Evolutionary conservation across 2,329 filamentous ascomycete species (phyloP), one percentile per base, ranked within the genome.

Genomic region (Penicillium sp.): DNA sequence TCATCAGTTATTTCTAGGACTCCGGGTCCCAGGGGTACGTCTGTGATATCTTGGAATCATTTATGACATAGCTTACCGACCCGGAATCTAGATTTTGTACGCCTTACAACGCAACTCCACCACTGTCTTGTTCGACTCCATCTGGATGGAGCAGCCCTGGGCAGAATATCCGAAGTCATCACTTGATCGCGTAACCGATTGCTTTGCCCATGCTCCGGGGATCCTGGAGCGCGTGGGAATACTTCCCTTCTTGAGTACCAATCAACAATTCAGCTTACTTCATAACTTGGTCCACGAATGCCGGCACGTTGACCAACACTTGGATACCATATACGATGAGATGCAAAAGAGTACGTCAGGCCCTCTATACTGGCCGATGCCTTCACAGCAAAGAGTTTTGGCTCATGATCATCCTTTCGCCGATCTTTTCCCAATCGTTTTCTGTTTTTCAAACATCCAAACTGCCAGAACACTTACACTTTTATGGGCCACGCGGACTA

Each of bases 101-200:
- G 37, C 37, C 19, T 21, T 39, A 9, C 37, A 39, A 39, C 37
- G 8, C 7, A 39, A 19, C 8, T 11, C 16, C 9, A 21, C 37
- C n/a, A 39, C 37, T 69, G 4, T 52, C 33, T n/a, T 26, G 13
- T 35, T 16, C 23, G 37, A 39, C 16, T 39, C 64, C n/a, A 50
- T 53, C 19, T 77, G 74, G 75, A 65, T 67, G 23, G 58, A 67
- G 4, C 53, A 60, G 1, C 73, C 75, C 5, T 77, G 67, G 67
- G 62, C 53, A 43, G 53, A 53, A 7, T 55, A 49, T 26, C 55
- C 62, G 2, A 76, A 76, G 54, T 54, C 62, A 1, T 50, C 59
- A 5, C 53, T 62, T 14, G 69, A 73, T 29, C 58, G 62, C 13
- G 58, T 76, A 4, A 64, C 69, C 7, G 74, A 76, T 48, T 63